Base-by-base conservation (phyloP, 495 filamentous ascomycete species). In the Cercophora sp. region DNA sequence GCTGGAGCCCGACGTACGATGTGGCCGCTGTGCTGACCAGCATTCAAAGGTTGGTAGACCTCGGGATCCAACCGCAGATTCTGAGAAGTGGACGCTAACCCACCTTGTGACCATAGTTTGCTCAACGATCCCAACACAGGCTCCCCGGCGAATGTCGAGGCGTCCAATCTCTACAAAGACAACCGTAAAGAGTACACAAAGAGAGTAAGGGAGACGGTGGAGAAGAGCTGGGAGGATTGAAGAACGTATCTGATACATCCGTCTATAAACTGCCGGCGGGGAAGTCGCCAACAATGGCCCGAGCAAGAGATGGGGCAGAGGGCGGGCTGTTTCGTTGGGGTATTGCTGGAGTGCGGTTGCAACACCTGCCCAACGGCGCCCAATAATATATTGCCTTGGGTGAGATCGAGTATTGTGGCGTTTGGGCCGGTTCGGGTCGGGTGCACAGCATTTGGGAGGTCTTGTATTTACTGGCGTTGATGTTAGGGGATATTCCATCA, bases 1-100 rank as follows among this genome's bases (percentile, higher is more conserved):
- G 93, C 56, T 98, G 93, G 93, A 97, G 93, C 68, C 93, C 93
- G 19, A 97, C 93, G 13, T 98, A 98, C 69, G 93, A 98, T 68
- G 94, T 98, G 39, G 93, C 93, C 5, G 93, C 93, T 6, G 91
- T 98, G 59, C 72, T 98, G 59, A 98, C 93, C 5, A 96, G 92
- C 62, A 96, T 98, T 55, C 93, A 98, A 66, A 97, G 93, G 92
- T 96, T 70, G 50, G 60, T 51, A n/a, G n/a, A n/a, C n/a, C n/a
- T 39, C 29, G 36, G 44, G 11, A 9, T 50, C 19, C 3, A 4
- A 27, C 1, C 13, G 8, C 37, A 11, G 2, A 31, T 16, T 8
- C 13, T 3, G 18, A 10, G 45, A 54, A 46, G 29, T 35, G 25
- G 27, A 56, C 48, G 56, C 55, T 62, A 43, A 53, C 61, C n/a